A percentile compares a stretch with the other conserved stretches of the same genome.
These are phyloP conservation scores for Tagetes erecta DNA, from an alignment of 129 eudicot genomes.

Conservation along the genomic window DNA sequence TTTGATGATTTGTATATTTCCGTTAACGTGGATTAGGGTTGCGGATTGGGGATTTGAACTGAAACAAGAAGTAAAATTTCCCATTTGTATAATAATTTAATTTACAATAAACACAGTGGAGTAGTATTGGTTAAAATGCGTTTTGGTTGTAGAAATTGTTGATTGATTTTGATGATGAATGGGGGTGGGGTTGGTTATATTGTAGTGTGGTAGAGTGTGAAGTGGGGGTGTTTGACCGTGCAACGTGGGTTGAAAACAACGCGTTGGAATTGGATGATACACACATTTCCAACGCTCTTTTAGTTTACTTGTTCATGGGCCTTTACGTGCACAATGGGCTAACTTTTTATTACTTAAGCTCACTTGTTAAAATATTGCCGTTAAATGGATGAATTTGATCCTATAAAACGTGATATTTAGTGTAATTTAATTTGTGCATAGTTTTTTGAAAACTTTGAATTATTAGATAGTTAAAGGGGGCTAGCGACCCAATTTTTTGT, in stretches of 20 bases:
- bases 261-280: not conserved
- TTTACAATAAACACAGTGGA: no score
- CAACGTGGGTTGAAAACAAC: not conserved
- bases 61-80: conserved; percentile 41
- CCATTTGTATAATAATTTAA: conserved; percentile 22
- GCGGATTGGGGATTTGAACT: conserved; percentile 15
- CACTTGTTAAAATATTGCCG: no score
- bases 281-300: not conserved
- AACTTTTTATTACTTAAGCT: no score
- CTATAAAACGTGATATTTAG: no score
- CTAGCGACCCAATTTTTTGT: no score
- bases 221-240: not conserved
- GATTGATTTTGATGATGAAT: not conserved
- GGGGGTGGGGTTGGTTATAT: not conserved
- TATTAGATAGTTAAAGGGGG: no score
- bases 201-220: conserved; percentile 8
- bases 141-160: not conserved
- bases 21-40: conserved; percentile 36
- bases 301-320: not conserved
- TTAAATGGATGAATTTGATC: no score
- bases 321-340: not conserved
- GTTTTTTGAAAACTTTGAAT: no score
- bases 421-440: no score
- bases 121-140: no score
- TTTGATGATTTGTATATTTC: conserved; percentile 20